Evolutionary conservation across 2,329 filamentous ascomycete genomes (phyloP).

Genomic region (Magnaporthiopsis incrustans): DNA sequence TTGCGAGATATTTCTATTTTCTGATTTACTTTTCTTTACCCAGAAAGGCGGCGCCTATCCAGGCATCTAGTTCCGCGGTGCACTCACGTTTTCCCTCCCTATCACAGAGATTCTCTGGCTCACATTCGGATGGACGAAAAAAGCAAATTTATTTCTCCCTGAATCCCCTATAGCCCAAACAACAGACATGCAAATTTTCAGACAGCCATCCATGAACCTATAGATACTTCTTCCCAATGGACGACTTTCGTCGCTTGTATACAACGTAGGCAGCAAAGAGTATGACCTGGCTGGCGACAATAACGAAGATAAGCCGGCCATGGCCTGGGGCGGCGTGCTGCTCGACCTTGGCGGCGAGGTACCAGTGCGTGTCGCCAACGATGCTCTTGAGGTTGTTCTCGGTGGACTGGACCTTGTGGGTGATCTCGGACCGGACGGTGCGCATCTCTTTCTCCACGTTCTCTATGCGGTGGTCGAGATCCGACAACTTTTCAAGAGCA

Average conservation of each 20-base stretch:
- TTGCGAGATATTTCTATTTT: too few species aligned
- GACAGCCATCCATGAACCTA: slow-evolving; percentile 25
- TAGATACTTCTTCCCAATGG: slow-evolving; percentile 86
- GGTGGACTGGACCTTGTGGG: slow-evolving; percentile 39
- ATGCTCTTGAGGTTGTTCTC: slow-evolving; percentile 46
- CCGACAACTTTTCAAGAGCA: slow-evolving; percentile 35
- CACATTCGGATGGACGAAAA: too few species aligned
- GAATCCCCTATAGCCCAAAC: not conserved
- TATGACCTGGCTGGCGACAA: slow-evolving; percentile 67
- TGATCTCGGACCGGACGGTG: slow-evolving; percentile 46
- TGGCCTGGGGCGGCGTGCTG: slow-evolving; percentile 40
- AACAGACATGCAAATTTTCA: not conserved
- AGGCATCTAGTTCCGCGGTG: too few species aligned
- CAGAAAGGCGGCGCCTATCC: too few species aligned
- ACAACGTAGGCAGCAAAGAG: slow-evolving; percentile 61
- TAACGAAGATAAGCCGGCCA: slow-evolving; percentile 53
- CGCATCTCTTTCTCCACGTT: slow-evolving; percentile 52
- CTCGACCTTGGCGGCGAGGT: slow-evolving; percentile 38
- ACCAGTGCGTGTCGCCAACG: slow-evolving; percentile 37
- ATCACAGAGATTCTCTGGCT: too few species aligned
- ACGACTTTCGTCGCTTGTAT: slow-evolving; percentile 72
- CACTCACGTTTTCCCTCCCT: too few species aligned
- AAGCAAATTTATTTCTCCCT: not conserved
- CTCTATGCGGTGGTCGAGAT: slow-evolving; percentile 35
- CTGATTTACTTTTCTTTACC: too few species aligned